Conservation (phyloP, 2,329 filamentous ascomycete genomes). For the Penicillium digitatum region DNA sequence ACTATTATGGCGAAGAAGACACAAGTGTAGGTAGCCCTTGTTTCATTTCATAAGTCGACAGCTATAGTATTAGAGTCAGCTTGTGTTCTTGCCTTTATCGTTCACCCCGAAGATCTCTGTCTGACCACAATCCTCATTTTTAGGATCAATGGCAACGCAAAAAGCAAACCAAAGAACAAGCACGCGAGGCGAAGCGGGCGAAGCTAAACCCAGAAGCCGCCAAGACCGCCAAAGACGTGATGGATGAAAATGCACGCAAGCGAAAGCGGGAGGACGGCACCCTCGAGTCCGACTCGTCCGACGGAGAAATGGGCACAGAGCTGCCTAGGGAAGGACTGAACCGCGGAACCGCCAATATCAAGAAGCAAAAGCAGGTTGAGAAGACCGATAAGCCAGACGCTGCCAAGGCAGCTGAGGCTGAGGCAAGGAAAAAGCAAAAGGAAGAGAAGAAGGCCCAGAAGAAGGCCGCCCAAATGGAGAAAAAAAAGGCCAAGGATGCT, state of each 20-base stretch:
- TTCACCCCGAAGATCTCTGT: constrained; percentile 7
- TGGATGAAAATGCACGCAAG: constrained; percentile 79
- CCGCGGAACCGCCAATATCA: constrained; percentile 41
- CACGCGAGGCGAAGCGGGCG: constrained; percentile 73
- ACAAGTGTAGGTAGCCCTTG: constrained; percentile 59
- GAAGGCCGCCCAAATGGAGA: constrained; percentile 50
- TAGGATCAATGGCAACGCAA: constrained; percentile 93
- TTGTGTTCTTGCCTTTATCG: constrained; percentile 11
- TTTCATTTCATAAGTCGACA: neutral
- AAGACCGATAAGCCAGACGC: constrained; percentile 22
- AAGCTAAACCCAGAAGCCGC: constrained; percentile 89
- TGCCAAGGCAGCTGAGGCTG: constrained; percentile 31
- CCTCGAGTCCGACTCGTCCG: constrained; percentile 46
- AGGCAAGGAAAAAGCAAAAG: constrained; percentile 37
- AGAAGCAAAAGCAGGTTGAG: constrained; percentile 54
- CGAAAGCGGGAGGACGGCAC: constrained; percentile 68
- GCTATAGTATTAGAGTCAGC: constrained; percentile 1
- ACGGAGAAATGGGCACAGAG: constrained; percentile 43
- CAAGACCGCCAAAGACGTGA: constrained; percentile 87
- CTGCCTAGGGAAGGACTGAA: constrained; percentile 62
- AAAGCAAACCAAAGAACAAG: constrained; percentile 91
- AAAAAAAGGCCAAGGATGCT: constrained; percentile 45
- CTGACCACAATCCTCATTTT: constrained; percentile 16
- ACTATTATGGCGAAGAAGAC: constrained; percentile 83
- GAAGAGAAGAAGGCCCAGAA: constrained; percentile 44